Percentiles rank a stretch among this genome's conserved stretches.
Conservation (phyloP, 192 early-diverging fungal species). For the Polychytrium aggregatum region DNA sequence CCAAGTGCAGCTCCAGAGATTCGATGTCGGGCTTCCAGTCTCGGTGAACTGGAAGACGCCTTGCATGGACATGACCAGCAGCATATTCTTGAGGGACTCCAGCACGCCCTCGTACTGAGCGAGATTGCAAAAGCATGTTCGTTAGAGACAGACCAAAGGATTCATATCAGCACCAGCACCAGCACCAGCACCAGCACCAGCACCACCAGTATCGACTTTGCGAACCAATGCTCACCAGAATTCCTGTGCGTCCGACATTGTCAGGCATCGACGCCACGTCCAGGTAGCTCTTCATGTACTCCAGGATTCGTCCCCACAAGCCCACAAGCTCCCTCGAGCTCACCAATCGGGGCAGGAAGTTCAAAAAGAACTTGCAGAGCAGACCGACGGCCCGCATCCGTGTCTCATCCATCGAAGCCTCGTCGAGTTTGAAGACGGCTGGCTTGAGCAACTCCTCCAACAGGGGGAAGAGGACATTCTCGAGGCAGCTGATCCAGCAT, state of each 20-base stretch:
- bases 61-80: conserved; percentile 68
- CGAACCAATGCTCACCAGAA: too few relatives aligned
- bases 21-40: too few relatives aligned
- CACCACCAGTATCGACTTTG: too few relatives aligned
- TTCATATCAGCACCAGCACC: too few relatives aligned
- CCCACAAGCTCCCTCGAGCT: conserved; percentile 44
- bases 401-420: conserved; percentile 63
- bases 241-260: too few relatives aligned
- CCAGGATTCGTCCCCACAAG: conserved; percentile 56
- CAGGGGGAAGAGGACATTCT: conserved; percentile 79
- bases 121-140: conserved; percentile 3
- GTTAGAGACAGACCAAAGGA: background rate
- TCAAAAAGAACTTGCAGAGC: conserved; percentile 67
- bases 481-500: conserved; percentile 59
- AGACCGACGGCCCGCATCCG: conserved; percentile 54
- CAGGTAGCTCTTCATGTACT: conserved; percentile 36
- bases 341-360: conserved; percentile 44
- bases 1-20: too few relatives aligned
- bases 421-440: conserved; percentile 48
- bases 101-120: conserved; percentile 56
- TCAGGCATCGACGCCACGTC: too few relatives aligned
- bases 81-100: conserved; percentile 72
- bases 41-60: conserved; percentile 41
- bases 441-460: conserved; percentile 73
- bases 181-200: too few relatives aligned